Base-by-base conservation (phyloP, 495 filamentous ascomycete genomes). In the Podospora fimiseda region DNA sequence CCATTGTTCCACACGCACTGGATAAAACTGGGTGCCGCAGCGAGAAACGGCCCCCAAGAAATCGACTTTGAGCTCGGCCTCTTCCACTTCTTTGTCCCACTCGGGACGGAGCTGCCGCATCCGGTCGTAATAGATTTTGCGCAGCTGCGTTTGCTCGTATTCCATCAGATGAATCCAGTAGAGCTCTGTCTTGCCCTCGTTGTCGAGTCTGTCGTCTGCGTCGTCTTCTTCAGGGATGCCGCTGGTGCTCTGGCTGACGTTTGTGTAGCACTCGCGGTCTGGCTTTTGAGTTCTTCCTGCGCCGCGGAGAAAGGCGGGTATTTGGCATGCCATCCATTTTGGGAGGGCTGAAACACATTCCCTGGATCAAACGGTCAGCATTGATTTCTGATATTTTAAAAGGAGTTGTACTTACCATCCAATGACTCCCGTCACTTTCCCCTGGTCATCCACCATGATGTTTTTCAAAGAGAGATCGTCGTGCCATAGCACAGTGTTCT, bases 291-390 rank as follows among this genome's bases (percentile, higher is more conserved):
- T 57, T 30, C 66, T 20, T 50, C 52, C 42, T 33, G 53, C 51
- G 1, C 60, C 63, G 1, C 56, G 57, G 40, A 81, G 59, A 42
- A 80, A 78, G 33, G 65, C 58, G 24, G 78, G 78, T 19, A 69
- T 58, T 48, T 75, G 61, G 48, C 64, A 71, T 15, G 73, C 68
- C 40, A 70, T 68, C 69, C 74, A 80, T 11, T 71, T 51, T 19
- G 78, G 78, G 16, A 75, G 48, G 18, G 72, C 65, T 7, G 72
- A 70, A n/a, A 78, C 61, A 54, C 70, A 76, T 42, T 80, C 72
- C 80, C 79, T 83, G 55, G 75, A n/a, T 76, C 23, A 8, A 2
- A 22, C 18, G 11, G 27, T n/a, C n/a, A n/a, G n/a, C n/a, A n/a
- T n/a, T n/a, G n/a, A n/a, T n/a, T n/a, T n/a, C n/a, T n/a, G n/a